Percentiles rank a stretch among this genome's conserved stretches.
phyloP scores from a whole-genome alignment of 1,139 yeast genomes.

The Taiozyma sp. region DNA sequence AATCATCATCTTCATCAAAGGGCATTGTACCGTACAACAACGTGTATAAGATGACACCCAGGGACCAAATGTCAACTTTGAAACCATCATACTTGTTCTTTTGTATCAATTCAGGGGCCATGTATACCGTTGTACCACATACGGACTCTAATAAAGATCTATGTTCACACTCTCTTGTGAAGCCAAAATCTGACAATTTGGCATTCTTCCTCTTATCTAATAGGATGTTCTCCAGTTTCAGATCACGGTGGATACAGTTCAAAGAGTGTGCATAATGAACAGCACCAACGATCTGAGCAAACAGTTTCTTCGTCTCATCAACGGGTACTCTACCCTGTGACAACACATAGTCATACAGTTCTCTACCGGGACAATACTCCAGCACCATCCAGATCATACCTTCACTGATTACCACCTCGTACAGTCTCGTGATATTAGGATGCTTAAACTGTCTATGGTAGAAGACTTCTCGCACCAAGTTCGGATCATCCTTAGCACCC shows the following conservation, averaged over 20 bases:
- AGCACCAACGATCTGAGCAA: constrained; percentile 77
- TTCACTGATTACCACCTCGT: constrained; percentile 83
- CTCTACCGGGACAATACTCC: constrained; percentile 90
- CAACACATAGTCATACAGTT: constrained; percentile 69
- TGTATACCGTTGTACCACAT: constrained; percentile 92
- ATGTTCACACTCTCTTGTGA: constrained; percentile 71
- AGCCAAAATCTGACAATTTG: constrained; percentile 89
- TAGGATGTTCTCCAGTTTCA: constrained; percentile 80
- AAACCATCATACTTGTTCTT: constrained; percentile 75
- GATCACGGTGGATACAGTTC: constrained; percentile 84
- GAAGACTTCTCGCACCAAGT: constrained; percentile 87
- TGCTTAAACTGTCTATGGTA: constrained; percentile 83
- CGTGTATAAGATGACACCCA: constrained; percentile 91
- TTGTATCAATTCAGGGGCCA: constrained; percentile 89
- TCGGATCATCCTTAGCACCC: constrained; percentile 78
- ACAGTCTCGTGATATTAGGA: constrained; percentile 76
- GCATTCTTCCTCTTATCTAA: constrained; percentile 65
- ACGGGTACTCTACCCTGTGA: constrained; percentile 46
- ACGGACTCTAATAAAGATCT: constrained; percentile 66
- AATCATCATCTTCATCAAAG: constrained; percentile 74
- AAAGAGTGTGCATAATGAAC: constrained; percentile 79
- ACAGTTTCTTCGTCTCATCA: constrained; percentile 52
- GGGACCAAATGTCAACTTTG: constrained; percentile 84
- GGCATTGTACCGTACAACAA: constrained; percentile 87
- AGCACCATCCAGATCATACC: constrained; percentile 77